Evolutionary conservation across 495 filamentous ascomycete genomes (phyloP), one percentile per base, ranked within the genome.

Genomic region (Talaromyces nanjingensis): DNA sequence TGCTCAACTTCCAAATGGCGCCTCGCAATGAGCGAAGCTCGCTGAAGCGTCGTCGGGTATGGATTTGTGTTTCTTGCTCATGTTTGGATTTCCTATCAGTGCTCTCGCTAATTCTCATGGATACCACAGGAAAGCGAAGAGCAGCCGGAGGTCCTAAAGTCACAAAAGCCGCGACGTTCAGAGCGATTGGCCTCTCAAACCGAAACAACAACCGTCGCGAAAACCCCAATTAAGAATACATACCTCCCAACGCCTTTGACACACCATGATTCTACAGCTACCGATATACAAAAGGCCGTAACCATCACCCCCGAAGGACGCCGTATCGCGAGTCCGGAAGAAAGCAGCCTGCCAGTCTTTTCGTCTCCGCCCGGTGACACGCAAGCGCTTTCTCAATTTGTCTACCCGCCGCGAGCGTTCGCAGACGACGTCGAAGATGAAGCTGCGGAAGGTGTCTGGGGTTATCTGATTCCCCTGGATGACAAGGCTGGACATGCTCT

Each of bases 161-260:
- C 70, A 57, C 83, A 85, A 66, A 83, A 84, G 63, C 79, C 77
- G 20, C 76, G 82, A 59, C 80, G 81, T 37, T 85, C 82, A 20
- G 71, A 84, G 57, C 77, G 80, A 47, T 74, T 83, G 60, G 84
- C 69, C 64, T 78, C 72, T 33, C 85, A 88, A 67, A 83, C 79
- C 2, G 45, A 6, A 33, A 22, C 27, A 33, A 27, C 39, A 22
- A 54, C 22, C 25, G 77, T 69, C 60, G 71, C 62, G 11, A 80
- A 83, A 64, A 88, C 86, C 33, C 79, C 90, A 56, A 67, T 87
- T 54, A 81, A 85, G 58, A 83, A 86, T 64, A 76, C 84, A 29
- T 88, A 91, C 63, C 82, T 96, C 3, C 92, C 91, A n/a, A 92
- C 92, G 4, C 92, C 93, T 8, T 69, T 93, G 62, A 96, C 91